phyloP scores from a whole-genome alignment of 1,284 basidiomycete genomes.

The Melampsora larici-populina region DNA sequence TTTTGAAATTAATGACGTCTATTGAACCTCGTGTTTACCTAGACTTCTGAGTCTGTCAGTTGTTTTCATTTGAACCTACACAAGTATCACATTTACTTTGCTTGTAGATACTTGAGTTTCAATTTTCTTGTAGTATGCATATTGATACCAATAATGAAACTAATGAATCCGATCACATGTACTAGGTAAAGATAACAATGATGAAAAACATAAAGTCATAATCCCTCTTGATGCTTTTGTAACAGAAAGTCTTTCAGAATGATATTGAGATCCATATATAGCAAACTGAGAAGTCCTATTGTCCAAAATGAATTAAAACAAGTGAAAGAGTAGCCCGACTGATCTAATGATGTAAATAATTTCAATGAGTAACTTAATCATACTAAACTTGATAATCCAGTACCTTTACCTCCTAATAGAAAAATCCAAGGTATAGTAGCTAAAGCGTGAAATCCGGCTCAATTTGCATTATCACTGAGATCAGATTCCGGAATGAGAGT shows the following conservation, averaged over 20 bases:
- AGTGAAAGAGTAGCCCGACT: not conserved
- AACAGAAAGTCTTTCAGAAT: not conserved
- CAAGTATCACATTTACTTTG: too few species aligned
- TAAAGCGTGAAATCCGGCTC: not conserved
- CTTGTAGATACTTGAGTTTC: too few species aligned
- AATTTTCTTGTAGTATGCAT: constrained; percentile 9
- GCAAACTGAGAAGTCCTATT: not conserved
- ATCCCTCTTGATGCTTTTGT: constrained; percentile 2
- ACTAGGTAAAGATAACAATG: not conserved
- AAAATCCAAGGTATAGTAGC: not conserved
- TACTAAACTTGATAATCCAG: not conserved
- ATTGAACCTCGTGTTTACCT: too few species aligned
- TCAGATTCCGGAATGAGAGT: not conserved
- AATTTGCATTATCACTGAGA: not conserved
- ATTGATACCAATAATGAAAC: constrained; percentile 5
- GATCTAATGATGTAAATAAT: constrained; percentile 3
- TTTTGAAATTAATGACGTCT: too few species aligned
- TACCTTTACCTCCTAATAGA: constrained; percentile 5
- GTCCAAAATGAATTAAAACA: constrained; percentile 6
- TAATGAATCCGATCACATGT: constrained; percentile 12
- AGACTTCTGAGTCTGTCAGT: too few species aligned
- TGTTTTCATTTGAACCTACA: too few species aligned
- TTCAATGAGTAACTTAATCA: not conserved
- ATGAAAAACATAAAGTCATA: not conserved
- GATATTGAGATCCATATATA: not conserved